Conservation (phyloP, 768 basidiomycete species). For the Tricholoma terreum region DNA sequence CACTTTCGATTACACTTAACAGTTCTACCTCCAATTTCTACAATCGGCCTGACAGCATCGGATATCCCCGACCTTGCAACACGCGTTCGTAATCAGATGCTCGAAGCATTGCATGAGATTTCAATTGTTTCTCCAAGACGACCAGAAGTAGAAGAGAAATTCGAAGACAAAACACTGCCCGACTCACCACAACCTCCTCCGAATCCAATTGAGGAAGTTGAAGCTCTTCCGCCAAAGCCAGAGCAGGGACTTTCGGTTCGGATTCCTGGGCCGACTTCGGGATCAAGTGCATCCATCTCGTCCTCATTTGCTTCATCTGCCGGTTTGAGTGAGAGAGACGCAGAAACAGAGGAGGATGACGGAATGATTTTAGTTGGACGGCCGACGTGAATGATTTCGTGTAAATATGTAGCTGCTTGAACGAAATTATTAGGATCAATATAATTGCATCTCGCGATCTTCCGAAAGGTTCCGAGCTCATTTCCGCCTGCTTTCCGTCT, state of each 20-base stretch:
- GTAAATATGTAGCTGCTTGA: no score
- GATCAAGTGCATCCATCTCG: conserved; percentile 33
- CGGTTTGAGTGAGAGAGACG: conserved; percentile 58
- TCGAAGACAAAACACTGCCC: conserved; percentile 6
- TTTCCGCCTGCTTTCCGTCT: neutral
- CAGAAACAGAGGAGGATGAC: conserved; percentile 81
- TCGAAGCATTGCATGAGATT: conserved; percentile 72
- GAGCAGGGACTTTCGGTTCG: conserved; percentile 2
- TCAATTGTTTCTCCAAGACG: conserved; percentile 44
- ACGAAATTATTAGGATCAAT: no score
- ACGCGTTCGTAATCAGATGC: conserved; percentile 77
- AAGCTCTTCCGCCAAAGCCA: neutral
- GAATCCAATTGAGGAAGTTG: neutral
- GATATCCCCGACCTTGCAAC: conserved; percentile 69
- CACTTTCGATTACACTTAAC: neutral
- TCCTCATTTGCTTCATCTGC: conserved; percentile 34
- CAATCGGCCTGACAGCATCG: conserved; percentile 60
- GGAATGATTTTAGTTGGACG: conserved; percentile 77
- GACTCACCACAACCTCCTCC: conserved; percentile 6
- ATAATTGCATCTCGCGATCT: neutral
- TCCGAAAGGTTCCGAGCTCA: conserved; percentile 1
- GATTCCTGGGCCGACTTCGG: neutral
- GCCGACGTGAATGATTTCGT: conserved; percentile 31
- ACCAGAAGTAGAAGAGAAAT: conserved; percentile 5
- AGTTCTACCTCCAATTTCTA: conserved; percentile 92